Evolutionary conservation across 345 rosid species (phyloP), one percentile per base, ranked within the genome.

Genomic region (Hypericum perforatum): DNA sequence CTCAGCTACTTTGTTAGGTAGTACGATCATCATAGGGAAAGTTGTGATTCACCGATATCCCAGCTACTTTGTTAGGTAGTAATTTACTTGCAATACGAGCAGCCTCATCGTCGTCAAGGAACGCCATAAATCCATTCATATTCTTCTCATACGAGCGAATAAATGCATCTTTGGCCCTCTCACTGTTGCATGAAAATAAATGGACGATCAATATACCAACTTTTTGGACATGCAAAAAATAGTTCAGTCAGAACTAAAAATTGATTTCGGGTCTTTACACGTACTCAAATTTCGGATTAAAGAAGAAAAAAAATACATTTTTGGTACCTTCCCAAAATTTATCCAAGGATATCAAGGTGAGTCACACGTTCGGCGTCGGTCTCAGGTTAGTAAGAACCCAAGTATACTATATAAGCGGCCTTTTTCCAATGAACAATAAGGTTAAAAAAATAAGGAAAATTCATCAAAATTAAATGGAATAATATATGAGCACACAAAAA

Each of bases 81-180:
- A 36, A 39, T 70, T 65, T 56, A 85, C 96, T 52, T 16, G 90
- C 78, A 46, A 88, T 65, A 45, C 60, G 40, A 37, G 64, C 69
- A 1, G 94, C 94, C 8, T 74, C 79, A 13, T 68, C 68, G 0
- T 82, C 85, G 1, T 79, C 78, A 3, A 90, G 68, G n/a, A 57
- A 58, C 1, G 97, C 94, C 40, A 95, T 79, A 9, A 90, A 90
- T 13, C 96, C 97, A 13, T 90, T 86, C 71, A 90, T 82, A 66
- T 90, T 75, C 44, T 74, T 77, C 11, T 76, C 70, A 74, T 86
- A 90, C 5, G 96, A 90, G 65, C 80, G 82, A 53, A 80, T 78
- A 36, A 90, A 80, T 16, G 80, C 73, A 5, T 79, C 71, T 46
- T 32, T 46, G 6, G 50, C 50, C 22, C 6, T 46, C 50, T 46